Evolutionary conservation across 2,329 filamentous ascomycete genomes (phyloP).

Genomic region (Arthrinium puccinioides): DNA sequence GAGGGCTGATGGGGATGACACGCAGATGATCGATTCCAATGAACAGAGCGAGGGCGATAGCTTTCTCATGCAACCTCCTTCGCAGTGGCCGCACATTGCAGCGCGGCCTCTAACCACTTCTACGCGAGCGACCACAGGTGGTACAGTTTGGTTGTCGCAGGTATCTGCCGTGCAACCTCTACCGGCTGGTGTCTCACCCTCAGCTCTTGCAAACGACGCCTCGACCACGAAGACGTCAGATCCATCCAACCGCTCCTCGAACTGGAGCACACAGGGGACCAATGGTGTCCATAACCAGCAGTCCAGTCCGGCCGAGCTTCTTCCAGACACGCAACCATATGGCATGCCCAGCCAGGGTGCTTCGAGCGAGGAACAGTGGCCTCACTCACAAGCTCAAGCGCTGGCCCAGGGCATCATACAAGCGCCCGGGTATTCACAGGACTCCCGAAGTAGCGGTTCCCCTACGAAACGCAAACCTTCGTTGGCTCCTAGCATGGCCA

Average conservation of each 20-base stretch:
- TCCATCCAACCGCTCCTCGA: slow-evolving; percentile 55
- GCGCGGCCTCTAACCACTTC: slow-evolving; percentile 25
- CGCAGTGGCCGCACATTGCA: slow-evolving; percentile 28
- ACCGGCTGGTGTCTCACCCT: slow-evolving; percentile 50
- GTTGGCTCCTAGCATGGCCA: slow-evolving; percentile 22
- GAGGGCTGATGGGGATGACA: slow-evolving; percentile 44
- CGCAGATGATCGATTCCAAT: slow-evolving; percentile 52
- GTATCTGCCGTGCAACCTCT: slow-evolving; percentile 52
- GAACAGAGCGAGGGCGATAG: slow-evolving; percentile 36
- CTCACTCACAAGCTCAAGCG: slow-evolving; percentile 50
- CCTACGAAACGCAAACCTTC: slow-evolving; percentile 28
- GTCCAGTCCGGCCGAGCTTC: slow-evolving; percentile 22
- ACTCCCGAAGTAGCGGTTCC: slow-evolving; percentile 21
- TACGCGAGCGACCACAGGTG: slow-evolving; percentile 31
- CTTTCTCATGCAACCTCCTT: slow-evolving; percentile 42
- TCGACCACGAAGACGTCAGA: slow-evolving; percentile 89
- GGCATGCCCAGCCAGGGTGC: slow-evolving; percentile 34
- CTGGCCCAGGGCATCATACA: slow-evolving; percentile 32
- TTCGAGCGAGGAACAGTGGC: slow-evolving; percentile 47
- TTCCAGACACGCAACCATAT: slow-evolving; percentile 49
- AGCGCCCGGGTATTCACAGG: slow-evolving; percentile 24
- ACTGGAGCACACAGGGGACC: slow-evolving; percentile 64
- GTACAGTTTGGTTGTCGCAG: slow-evolving; percentile 56
- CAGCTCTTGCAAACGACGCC: slow-evolving; percentile 68
- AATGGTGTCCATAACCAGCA: slow-evolving; percentile 54